phyloP scores from a whole-genome alignment of 352 stramenopile genomes.

The Globisporangium middletonii region DNA sequence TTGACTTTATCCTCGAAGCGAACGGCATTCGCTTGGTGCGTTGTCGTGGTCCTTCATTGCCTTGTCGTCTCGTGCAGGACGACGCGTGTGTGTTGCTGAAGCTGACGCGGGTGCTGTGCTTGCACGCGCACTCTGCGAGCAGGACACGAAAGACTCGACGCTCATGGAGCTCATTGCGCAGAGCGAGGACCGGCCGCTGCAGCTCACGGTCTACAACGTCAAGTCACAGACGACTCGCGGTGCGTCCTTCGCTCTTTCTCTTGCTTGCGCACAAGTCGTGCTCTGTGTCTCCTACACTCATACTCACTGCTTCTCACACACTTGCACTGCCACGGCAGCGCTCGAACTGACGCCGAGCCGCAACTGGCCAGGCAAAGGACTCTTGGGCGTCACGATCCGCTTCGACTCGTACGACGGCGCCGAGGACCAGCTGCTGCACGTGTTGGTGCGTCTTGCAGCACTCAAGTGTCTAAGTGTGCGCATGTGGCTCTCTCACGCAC shows the following conservation, averaged over 20 bases:
- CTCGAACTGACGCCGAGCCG: slow-evolving; percentile 88
- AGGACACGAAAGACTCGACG: slow-evolving; percentile 84
- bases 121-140: neutral
- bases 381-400: slow-evolving; percentile 96
- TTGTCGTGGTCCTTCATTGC: neutral
- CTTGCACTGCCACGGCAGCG: slow-evolving; percentile 18
- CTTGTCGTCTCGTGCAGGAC: neutral
- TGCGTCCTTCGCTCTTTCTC: slow-evolving; percentile 10
- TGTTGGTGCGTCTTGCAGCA: slow-evolving; percentile 60
- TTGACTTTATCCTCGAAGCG: slow-evolving; percentile 96
- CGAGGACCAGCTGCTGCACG: slow-evolving; percentile 93
- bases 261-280: neutral
- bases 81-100: neutral
- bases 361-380: slow-evolving; percentile 91
- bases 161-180: slow-evolving; percentile 91
- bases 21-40: slow-evolving; percentile 85
- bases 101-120: neutral
- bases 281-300: too few relatives aligned
- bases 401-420: slow-evolving; percentile 96
- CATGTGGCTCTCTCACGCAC: neutral
- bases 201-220: slow-evolving; percentile 72
- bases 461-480: neutral
- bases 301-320: too few relatives aligned
- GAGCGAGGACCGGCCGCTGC: slow-evolving; percentile 69
- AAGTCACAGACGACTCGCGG: slow-evolving; percentile 67